A percentile compares a stretch with the other conserved stretches of the same genome.
phyloP scores from a whole-genome alignment of 1,139 yeast genomes.

The Taiozyma sp. region DNA sequence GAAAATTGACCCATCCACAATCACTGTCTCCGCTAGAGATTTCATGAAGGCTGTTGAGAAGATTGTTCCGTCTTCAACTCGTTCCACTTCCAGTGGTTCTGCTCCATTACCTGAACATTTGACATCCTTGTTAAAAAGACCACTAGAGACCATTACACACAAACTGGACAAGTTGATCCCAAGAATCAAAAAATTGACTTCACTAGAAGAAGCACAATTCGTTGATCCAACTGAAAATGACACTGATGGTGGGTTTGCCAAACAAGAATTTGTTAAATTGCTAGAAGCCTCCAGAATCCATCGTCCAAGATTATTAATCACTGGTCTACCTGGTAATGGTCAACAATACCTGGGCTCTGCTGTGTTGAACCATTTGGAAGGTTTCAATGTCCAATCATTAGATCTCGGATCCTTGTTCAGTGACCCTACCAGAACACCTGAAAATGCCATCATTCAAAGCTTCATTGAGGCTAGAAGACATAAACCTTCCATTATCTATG shows the following conservation, averaged over 20 bases:
- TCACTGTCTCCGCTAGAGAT: constrained; percentile 79
- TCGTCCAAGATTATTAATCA: constrained; percentile 73
- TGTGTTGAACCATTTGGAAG: constrained; percentile 76
- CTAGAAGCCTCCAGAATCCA: constrained; percentile 67
- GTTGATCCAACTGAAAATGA: constrained; percentile 54
- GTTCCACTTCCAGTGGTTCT: constrained; percentile 73
- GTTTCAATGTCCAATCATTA: constrained; percentile 82
- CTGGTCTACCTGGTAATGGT: constrained; percentile 82
- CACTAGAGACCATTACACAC: constrained; percentile 41
- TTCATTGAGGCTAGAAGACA: constrained; percentile 88
- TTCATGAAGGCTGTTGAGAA: constrained; percentile 84
- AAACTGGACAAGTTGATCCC: constrained; percentile 64
- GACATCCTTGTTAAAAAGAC: constrained; percentile 52
- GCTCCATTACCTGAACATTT: constrained; percentile 77
- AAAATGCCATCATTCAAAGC: constrained; percentile 78
- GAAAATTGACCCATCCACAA: constrained; percentile 63
- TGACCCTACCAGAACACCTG: constrained; percentile 81
- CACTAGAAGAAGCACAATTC: constrained; percentile 68
- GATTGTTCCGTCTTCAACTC: constrained; percentile 87
- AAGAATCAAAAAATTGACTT: constrained; percentile 47
- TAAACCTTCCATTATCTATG: constrained; percentile 79
- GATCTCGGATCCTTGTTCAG: constrained; percentile 78
- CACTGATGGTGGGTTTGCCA: constrained; percentile 61
- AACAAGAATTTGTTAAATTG: constrained; percentile 58
- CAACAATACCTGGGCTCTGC: constrained; percentile 87